phyloP scores from a whole-genome alignment of 2,329 filamentous ascomycete genomes.

The Rachicladosporium sp. region DNA sequence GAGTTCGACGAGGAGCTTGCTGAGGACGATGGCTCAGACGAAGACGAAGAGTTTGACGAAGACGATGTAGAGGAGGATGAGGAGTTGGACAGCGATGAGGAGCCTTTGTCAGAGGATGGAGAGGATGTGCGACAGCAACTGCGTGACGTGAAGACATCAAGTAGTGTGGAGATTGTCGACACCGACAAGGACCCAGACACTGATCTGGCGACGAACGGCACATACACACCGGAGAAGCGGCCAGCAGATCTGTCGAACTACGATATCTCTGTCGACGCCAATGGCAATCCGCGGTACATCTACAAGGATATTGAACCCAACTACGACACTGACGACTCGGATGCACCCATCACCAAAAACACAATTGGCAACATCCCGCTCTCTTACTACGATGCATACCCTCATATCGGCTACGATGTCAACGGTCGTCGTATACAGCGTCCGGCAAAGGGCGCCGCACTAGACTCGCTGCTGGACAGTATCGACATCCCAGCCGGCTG shows the following conservation, averaged over 20 bases:
- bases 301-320: slow-evolving; percentile 89
- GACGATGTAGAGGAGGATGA: slow-evolving; percentile 22
- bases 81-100: slow-evolving; percentile 29
- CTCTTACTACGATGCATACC: slow-evolving; percentile 93
- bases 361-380: slow-evolving; percentile 93
- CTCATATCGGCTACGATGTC: slow-evolving; percentile 97
- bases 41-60: slow-evolving; percentile 17
- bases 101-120: slow-evolving; percentile 27
- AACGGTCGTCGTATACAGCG: slow-evolving; percentile 97
- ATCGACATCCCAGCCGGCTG: slow-evolving; percentile 96
- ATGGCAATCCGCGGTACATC: slow-evolving; percentile 79
- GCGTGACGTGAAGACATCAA: slow-evolving; percentile 27
- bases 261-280: slow-evolving; percentile 63
- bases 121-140: slow-evolving; percentile 33
- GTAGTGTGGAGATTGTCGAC: no score
- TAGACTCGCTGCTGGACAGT: slow-evolving; percentile 87
- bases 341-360: slow-evolving; percentile 66
- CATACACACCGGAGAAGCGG: slow-evolving; percentile 11
- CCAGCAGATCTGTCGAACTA: slow-evolving; percentile 36
- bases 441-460: slow-evolving; percentile 80
- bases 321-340: slow-evolving; percentile 92
- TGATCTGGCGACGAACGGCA: slow-evolving; percentile 13
- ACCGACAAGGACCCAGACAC: slow-evolving; percentile 14
- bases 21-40: slow-evolving; percentile 17
- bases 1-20: slow-evolving; percentile 26